Conservation (phyloP, 2,329 filamentous ascomycete species). For the Penicillium sp. region DNA sequence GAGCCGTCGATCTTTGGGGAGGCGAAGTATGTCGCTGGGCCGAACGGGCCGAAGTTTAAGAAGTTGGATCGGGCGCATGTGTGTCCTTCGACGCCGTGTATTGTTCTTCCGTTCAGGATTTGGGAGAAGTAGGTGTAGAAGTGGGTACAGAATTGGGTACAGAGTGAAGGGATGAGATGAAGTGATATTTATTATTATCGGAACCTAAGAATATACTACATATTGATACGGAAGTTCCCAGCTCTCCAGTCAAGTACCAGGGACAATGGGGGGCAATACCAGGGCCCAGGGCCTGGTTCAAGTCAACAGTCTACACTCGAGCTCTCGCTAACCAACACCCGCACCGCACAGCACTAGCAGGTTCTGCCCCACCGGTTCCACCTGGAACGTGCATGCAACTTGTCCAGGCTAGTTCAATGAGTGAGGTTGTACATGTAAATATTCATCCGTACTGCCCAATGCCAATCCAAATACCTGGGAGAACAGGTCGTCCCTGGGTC, state of each 20-base stretch:
- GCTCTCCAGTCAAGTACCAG: too few species aligned
- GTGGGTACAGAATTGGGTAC: neutral
- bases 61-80: constrained; percentile 59
- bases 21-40: constrained; percentile 61
- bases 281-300: neutral
- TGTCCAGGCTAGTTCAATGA: too few species aligned
- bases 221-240: too few species aligned
- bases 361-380: too few species aligned
- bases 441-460: too few species aligned
- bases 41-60: constrained; percentile 66
- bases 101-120: constrained; percentile 44
- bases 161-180: neutral
- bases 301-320: constrained; percentile 1
- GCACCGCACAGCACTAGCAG: neutral
- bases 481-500: neutral
- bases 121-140: constrained; percentile 21
- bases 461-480: too few species aligned
- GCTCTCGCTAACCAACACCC: neutral
- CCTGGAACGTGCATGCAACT: too few species aligned
- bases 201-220: neutral
- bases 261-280: neutral
- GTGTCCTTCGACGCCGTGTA: constrained; percentile 58
- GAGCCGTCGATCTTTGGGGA: constrained; percentile 58
- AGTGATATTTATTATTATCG: neutral
- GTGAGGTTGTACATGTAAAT: too few species aligned